phyloP scores from a whole-genome alignment of 352 stramenopile species.

The Albugo laibachii region DNA sequence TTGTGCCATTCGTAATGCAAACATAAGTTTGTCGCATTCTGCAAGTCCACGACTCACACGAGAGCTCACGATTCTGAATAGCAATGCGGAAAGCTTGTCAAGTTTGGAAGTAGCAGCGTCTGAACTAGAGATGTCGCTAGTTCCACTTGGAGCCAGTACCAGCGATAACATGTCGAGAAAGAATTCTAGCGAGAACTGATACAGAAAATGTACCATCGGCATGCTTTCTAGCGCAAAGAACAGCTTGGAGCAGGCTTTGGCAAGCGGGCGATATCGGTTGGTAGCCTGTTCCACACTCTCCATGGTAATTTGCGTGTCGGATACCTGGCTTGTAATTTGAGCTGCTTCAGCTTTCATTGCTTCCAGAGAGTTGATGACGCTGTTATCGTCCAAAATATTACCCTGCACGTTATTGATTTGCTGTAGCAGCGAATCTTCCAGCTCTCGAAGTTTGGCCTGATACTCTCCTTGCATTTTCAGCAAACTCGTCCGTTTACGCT shows the following conservation, averaged over 20 bases:
- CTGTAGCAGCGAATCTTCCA: conserved; percentile 96
- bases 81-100: conserved; percentile 32
- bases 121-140: conserved; percentile 4
- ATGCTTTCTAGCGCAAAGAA: conserved; percentile 90
- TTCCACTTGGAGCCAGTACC: conserved; percentile 45
- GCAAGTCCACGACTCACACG: conserved; percentile 88
- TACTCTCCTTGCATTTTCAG: conserved; percentile 98
- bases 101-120: conserved; percentile 14
- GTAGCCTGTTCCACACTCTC: conserved; percentile 77
- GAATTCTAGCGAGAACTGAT: conserved; percentile 96
- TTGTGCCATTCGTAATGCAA: conserved; percentile 89
- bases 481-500: conserved; percentile 89
- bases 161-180: conserved; percentile 92
- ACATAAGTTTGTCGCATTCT: conserved; percentile 97
- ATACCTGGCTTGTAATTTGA: conserved; percentile 86
- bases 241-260: conserved; percentile 64
- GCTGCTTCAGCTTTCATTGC: conserved; percentile 94
- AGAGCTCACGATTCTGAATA: conserved; percentile 86
- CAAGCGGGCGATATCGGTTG: conserved; percentile 90
- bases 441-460: conserved; percentile 88
- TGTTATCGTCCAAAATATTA: conserved; percentile 98
- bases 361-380: conserved; percentile 97
- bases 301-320: conserved; percentile 69
- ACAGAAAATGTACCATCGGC: conserved; percentile 93
- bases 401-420: conserved; percentile 97